These are phyloP conservation scores for Isabelozyma gotoi DNA, from an alignment of 805 yeast species.

Conservation along the genomic window DNA sequence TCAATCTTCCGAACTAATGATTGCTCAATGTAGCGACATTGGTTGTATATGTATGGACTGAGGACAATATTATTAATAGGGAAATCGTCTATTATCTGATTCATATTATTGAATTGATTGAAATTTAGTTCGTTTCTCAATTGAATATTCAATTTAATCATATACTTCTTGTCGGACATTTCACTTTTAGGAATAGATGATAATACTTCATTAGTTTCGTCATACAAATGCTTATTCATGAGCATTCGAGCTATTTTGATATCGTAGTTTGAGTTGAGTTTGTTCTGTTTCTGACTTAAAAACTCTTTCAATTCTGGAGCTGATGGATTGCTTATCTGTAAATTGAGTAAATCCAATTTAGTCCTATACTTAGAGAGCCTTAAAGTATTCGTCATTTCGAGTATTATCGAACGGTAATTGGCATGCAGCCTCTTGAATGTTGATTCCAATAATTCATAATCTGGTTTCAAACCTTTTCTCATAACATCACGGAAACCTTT, in stretches of 20 bases:
- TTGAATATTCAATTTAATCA: constrained; percentile 23
- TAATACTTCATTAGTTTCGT: constrained; percentile 22
- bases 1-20: constrained; percentile 8
- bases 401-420: constrained; percentile 5
- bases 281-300: constrained; percentile 8
- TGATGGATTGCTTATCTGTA: constrained; percentile 15
- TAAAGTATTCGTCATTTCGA: neutral
- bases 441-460: constrained; percentile 26
- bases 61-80: constrained; percentile 29
- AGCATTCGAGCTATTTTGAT: constrained; percentile 29
- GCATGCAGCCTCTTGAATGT: constrained; percentile 28
- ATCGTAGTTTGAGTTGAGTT: constrained; percentile 25
- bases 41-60: constrained; percentile 34
- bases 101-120: constrained; percentile 18
- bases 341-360: constrained; percentile 1
- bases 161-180: constrained; percentile 23
- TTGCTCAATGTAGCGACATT: constrained; percentile 28
- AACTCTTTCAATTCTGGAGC: constrained; percentile 14
- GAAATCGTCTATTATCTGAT: constrained; percentile 21
- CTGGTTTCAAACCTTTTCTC: constrained; percentile 37
- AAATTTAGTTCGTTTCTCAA: constrained; percentile 21
- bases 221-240: constrained; percentile 24
- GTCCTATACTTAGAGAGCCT: neutral
- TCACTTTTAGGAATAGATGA: constrained; percentile 19
- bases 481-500: constrained; percentile 33